phyloP scores from a whole-genome alignment of 2,329 filamentous ascomycete genomes.

The Aspergillus persii region DNA sequence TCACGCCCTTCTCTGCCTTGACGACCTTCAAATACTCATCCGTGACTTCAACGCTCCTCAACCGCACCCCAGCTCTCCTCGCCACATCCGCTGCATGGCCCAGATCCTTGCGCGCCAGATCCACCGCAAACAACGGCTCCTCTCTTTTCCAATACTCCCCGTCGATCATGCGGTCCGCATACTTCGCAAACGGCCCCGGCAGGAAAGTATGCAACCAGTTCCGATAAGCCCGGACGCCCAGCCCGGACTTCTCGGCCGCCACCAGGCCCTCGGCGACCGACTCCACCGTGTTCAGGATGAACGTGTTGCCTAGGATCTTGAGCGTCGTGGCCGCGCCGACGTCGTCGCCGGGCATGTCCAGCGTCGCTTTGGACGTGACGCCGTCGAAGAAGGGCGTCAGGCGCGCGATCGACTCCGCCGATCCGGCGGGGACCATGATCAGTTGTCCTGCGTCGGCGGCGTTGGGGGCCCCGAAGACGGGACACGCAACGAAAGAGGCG shows the following conservation, averaged over 20 bases:
- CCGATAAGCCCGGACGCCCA: conserved; percentile 69
- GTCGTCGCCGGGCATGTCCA: conserved; percentile 70
- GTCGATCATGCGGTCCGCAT: conserved; percentile 68
- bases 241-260: conserved; percentile 74
- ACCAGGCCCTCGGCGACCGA: conserved; percentile 75
- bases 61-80: conserved; percentile 56
- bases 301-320: conserved; percentile 84
- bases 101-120: conserved; percentile 79
- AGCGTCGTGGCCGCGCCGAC: conserved; percentile 68
- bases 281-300: conserved; percentile 79
- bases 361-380: conserved; percentile 66
- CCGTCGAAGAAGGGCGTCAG: conserved; percentile 70
- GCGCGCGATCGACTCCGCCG: conserved; percentile 57
- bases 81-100: conserved; percentile 71
- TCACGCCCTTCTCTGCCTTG: conserved; percentile 65
- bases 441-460: conserved; percentile 63
- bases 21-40: conserved; percentile 68
- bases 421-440: conserved; percentile 70
- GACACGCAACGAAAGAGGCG: conserved; percentile 71
- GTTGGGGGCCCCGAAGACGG: conserved; percentile 47
- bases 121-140: conserved; percentile 77
- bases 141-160: conserved; percentile 76
- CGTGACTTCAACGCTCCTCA: conserved; percentile 65
- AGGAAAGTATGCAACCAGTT: conserved; percentile 71
- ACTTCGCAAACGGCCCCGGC: conserved; percentile 71